Percentiles rank a stretch among this genome's conserved stretches.
Conservation (phyloP, 2,329 filamentous ascomycete species). For the Calonectria leucothoes region DNA sequence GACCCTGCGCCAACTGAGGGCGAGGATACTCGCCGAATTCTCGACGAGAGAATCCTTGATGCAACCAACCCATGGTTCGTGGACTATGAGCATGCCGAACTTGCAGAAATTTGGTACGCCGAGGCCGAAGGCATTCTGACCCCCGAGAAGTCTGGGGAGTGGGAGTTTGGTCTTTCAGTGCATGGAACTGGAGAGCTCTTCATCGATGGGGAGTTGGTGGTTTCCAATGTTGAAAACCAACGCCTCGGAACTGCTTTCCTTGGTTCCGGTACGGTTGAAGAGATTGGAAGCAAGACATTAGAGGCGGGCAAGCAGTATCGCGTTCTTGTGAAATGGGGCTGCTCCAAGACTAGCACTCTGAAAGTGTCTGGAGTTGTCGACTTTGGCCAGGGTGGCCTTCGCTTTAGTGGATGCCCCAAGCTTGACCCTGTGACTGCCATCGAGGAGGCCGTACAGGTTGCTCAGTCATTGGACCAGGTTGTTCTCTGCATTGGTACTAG, state of each 20-base stretch:
- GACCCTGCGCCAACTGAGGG: conserved; percentile 22
- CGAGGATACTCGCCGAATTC: background rate
- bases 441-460: conserved; percentile 24
- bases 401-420: conserved; percentile 29
- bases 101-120: conserved; percentile 37
- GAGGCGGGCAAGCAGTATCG: conserved; percentile 27
- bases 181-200: conserved; percentile 48
- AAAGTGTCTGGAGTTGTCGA: conserved; percentile 25
- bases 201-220: conserved; percentile 46
- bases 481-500: conserved; percentile 28
- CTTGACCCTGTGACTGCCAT: conserved; percentile 21
- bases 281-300: conserved; percentile 33
- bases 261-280: conserved; percentile 47
- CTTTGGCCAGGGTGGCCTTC: conserved; percentile 26
- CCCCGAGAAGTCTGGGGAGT: conserved; percentile 35
- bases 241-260: conserved; percentile 49
- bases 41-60: conserved; percentile 38
- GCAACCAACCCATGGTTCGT: conserved; percentile 40
- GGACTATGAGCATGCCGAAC: conserved; percentile 39
- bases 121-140: conserved; percentile 37
- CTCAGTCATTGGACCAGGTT: conserved; percentile 26
- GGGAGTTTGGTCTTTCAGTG: conserved; percentile 48
- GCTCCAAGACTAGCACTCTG: conserved; percentile 19
- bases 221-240: conserved; percentile 44
- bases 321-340: conserved; percentile 26